Evolutionary conservation across 2,329 filamentous ascomycete species (phyloP).

Genomic region (Xylariaceae sp.): DNA sequence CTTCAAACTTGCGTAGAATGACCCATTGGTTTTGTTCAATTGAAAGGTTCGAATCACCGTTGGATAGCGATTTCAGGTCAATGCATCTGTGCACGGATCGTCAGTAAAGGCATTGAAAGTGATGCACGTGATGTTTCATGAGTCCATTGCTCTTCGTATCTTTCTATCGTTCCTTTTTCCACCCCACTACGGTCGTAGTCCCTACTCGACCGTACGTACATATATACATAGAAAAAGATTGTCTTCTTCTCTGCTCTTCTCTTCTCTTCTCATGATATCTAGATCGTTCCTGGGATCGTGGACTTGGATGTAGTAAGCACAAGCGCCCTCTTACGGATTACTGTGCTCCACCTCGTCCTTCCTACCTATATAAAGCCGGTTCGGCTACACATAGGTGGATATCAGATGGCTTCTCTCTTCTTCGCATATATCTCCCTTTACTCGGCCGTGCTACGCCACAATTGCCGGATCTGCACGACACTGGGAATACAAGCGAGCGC

Average conservation of each 20-base stretch:
- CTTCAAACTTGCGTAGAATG: not conserved
- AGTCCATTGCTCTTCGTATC: slow-evolving; percentile 1
- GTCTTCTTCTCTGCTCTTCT: not conserved
- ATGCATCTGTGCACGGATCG: not conserved
- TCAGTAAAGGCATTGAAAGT: not conserved
- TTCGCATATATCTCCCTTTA: slow-evolving; percentile 7
- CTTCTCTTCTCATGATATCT: not conserved
- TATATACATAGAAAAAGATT: not conserved
- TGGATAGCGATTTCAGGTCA: not conserved
- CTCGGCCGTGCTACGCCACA: slow-evolving; percentile 32
- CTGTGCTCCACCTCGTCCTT: no score
- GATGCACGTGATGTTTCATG: not conserved
- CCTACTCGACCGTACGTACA: slow-evolving; percentile 3
- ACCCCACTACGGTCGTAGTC: slow-evolving; percentile 1
- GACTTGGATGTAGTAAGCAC: no score
- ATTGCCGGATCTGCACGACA: slow-evolving; percentile 29
- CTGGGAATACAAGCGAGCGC: slow-evolving; percentile 46
- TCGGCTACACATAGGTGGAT: not conserved
- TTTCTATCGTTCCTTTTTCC: not conserved
- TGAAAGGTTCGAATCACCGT: not conserved
- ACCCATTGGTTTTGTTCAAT: not conserved
- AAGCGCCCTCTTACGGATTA: no score
- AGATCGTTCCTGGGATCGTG: no score
- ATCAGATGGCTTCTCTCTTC: no score
- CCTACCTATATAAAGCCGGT: no score